Evolutionary conservation across 2,329 filamentous ascomycete species (phyloP).

Genomic region (Trichoderma sp.): DNA sequence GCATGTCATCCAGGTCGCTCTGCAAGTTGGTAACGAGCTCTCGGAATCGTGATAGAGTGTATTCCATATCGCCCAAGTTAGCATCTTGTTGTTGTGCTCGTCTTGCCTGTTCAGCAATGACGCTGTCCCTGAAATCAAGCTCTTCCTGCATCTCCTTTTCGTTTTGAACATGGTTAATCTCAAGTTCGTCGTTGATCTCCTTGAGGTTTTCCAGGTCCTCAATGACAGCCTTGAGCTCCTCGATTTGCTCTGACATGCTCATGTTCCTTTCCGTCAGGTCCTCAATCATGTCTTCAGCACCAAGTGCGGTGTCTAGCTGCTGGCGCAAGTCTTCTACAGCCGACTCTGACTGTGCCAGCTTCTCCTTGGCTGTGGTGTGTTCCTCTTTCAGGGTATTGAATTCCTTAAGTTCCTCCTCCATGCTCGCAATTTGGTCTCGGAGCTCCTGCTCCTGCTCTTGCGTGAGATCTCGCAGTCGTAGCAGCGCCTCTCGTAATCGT

Average conservation of each 20-base stretch:
- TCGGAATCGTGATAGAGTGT: slow-evolving; percentile 84
- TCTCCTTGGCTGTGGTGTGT: slow-evolving; percentile 69
- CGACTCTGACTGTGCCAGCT: slow-evolving; percentile 69
- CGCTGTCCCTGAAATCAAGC: slow-evolving; percentile 80
- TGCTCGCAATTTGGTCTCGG: slow-evolving; percentile 68
- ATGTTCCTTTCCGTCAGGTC: slow-evolving; percentile 87
- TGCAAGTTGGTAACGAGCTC: slow-evolving; percentile 86
- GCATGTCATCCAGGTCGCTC: slow-evolving; percentile 85
- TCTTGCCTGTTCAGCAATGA: slow-evolving; percentile 80
- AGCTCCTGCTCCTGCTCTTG: slow-evolving; percentile 82
- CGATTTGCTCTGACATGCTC: slow-evolving; percentile 77
- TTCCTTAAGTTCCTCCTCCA: slow-evolving; percentile 74
- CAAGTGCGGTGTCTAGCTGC: slow-evolving; percentile 85
- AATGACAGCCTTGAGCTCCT: slow-evolving; percentile 77
- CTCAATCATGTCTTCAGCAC: slow-evolving; percentile 92
- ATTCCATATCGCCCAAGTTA: slow-evolving; percentile 82
- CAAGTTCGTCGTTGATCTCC: slow-evolving; percentile 92
- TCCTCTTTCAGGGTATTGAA: slow-evolving; percentile 67
- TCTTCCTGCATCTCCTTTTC: slow-evolving; percentile 95
- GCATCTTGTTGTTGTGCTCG: slow-evolving; percentile 76
- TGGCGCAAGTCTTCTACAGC: slow-evolving; percentile 84
- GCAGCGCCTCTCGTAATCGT: slow-evolving; percentile 78
- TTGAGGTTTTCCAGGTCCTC: slow-evolving; percentile 87
- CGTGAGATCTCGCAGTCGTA: slow-evolving; percentile 82
- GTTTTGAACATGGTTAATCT: slow-evolving; percentile 88